Percentiles rank a stretch among this genome's conserved stretches.
These are phyloP conservation scores for Suhomyces xylopsoci DNA, from an alignment of 805 yeast species.

Conservation along the genomic window DNA sequence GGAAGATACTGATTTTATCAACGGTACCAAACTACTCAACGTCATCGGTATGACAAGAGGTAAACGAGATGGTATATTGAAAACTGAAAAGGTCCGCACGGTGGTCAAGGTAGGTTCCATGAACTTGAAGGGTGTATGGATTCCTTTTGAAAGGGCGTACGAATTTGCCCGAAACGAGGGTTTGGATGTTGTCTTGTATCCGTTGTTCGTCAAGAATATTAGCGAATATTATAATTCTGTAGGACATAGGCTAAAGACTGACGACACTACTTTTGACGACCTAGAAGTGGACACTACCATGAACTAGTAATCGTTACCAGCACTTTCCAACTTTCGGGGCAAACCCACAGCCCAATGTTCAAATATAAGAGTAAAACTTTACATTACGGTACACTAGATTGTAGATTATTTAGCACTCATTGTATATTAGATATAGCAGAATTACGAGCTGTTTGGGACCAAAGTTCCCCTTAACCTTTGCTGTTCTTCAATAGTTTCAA, in stretches of 20 bases:
- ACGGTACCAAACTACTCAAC: slow-evolving; percentile 39
- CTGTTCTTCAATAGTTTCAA: slow-evolving; percentile 77
- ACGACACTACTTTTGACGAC: not conserved
- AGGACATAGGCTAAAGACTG: slow-evolving; percentile 21
- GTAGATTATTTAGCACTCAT: not conserved
- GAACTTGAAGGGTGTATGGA: slow-evolving; percentile 43
- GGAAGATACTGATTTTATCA: slow-evolving; percentile 32
- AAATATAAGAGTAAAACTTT: not conserved
- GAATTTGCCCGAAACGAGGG: slow-evolving; percentile 43
- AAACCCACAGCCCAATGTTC: no score
- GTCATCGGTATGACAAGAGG: slow-evolving; percentile 41
- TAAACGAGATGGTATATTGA: slow-evolving; percentile 38
- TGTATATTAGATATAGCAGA: not conserved
- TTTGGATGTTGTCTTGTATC: slow-evolving; percentile 28
- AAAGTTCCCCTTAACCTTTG: slow-evolving; percentile 70
- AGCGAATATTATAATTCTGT: slow-evolving; percentile 22
- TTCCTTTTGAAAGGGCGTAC: slow-evolving; percentile 37
- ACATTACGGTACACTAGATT: not conserved
- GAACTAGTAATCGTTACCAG: not conserved
- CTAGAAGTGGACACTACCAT: not conserved
- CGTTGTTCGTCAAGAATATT: slow-evolving; percentile 32
- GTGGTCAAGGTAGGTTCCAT: slow-evolving; percentile 36
- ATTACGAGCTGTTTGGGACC: not conserved
- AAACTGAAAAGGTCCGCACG: slow-evolving; percentile 27
- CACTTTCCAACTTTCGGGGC: not conserved